phyloP scores from a whole-genome alignment of 805 yeast genomes.

The Lipomyces orientalis region DNA sequence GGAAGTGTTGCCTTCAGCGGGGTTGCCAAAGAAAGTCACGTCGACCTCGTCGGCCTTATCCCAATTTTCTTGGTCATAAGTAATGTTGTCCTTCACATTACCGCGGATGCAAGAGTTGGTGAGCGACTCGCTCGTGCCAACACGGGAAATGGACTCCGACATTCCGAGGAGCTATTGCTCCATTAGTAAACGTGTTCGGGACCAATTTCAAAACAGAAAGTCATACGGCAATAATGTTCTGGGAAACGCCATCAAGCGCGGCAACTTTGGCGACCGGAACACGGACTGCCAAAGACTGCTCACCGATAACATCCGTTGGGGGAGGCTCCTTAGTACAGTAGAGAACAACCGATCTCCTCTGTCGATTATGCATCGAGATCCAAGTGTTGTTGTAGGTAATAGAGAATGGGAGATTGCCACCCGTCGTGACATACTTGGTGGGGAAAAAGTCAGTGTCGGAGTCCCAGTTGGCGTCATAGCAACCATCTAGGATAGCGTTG shows the following conservation, averaged over 20 bases:
- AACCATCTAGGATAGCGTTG: conserved; percentile 13
- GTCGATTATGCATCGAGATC: conserved; percentile 9
- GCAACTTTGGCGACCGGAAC: no score
- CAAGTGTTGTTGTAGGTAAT: conserved; percentile 23
- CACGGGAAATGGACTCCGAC: conserved; percentile 17
- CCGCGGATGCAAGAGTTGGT: conserved; percentile 24
- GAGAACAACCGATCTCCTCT: conserved; percentile 12
- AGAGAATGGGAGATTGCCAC: conserved; percentile 1
- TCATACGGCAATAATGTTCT: no score
- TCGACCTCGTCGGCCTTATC: conserved; percentile 14
- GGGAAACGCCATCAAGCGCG: no score
- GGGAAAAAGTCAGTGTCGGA: conserved; percentile 17
- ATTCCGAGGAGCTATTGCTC: conserved; percentile 17
- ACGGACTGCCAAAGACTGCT: no score
- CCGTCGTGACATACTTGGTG: conserved; percentile 11
- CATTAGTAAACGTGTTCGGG: no score
- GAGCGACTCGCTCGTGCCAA: conserved; percentile 18
- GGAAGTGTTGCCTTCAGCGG: background rate
- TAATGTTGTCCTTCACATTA: conserved; percentile 16
- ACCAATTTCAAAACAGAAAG: no score
- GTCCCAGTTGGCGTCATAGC: conserved; percentile 17
- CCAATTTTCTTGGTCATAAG: conserved; percentile 11
- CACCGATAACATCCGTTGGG: background rate
- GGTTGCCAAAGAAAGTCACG: conserved; percentile 19
- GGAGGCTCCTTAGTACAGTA: conserved; percentile 24